These are phyloP conservation scores for Jatropha podagrica DNA, from an alignment of 441 rosid genomes.

Conservation along the genomic window DNA sequence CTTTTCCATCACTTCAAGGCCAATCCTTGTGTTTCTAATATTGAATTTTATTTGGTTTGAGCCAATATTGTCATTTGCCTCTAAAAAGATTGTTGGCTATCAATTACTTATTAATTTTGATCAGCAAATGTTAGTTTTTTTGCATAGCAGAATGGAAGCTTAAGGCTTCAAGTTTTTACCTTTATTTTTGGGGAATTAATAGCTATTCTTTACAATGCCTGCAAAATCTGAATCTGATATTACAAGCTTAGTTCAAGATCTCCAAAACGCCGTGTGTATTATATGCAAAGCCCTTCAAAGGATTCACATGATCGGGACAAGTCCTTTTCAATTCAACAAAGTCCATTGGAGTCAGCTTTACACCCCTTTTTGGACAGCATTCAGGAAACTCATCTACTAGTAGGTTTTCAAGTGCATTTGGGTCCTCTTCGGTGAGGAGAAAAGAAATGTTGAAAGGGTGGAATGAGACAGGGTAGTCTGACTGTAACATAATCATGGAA, in stretches of 20 bases:
- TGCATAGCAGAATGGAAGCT: neutral
- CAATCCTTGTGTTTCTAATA: neutral
- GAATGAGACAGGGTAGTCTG: conserved; percentile 86
- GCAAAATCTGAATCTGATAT: conserved; percentile 72
- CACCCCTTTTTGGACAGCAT: conserved; percentile 71
- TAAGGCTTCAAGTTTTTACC: too few relatives aligned
- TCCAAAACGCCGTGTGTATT: conserved; percentile 65
- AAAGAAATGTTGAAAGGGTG: conserved; percentile 66
- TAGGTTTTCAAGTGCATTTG: conserved; percentile 71
- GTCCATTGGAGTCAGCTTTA: conserved; percentile 81
- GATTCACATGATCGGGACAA: conserved; percentile 82
- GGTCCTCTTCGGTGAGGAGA: conserved; percentile 74
- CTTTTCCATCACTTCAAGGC: neutral
- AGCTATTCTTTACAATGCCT: conserved; percentile 21
- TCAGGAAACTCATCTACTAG: conserved; percentile 82
- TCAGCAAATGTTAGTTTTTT: neutral
- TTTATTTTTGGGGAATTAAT: neutral
- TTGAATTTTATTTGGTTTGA: neutral
- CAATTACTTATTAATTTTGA: neutral
- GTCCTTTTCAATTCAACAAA: conserved; percentile 68
- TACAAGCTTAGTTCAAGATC: conserved; percentile 62
- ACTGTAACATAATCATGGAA: conserved; percentile 70
- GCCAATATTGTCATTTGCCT: neutral
- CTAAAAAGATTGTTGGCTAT: neutral
- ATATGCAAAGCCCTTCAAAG: conserved; percentile 79